A percentile compares a stretch with the other conserved stretches of the same genome.
Conservation (phyloP, 305 asterid species). For the Fraxinus floribunda region DNA sequence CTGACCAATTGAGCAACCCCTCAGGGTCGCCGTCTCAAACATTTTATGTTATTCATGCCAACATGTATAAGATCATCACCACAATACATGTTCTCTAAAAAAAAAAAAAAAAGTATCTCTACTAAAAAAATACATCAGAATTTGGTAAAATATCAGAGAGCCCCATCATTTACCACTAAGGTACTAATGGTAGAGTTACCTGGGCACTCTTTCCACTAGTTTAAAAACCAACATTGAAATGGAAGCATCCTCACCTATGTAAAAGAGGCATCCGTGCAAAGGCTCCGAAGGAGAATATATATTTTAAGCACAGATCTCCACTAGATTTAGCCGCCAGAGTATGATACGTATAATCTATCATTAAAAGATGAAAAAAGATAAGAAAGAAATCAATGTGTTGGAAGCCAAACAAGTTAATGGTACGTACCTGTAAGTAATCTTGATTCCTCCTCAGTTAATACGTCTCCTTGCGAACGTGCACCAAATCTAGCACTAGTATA, state of each 20-base stretch:
- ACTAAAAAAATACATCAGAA: not conserved
- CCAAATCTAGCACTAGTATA: conserved; percentile 70
- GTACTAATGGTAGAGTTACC: conserved; percentile 2
- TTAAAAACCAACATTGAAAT: not conserved
- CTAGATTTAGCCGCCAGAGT: conserved; percentile 78
- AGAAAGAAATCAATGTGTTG: conserved; percentile 15
- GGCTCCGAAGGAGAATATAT: conserved; percentile 80
- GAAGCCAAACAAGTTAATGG: conserved; percentile 12
- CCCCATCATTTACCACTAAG: not conserved
- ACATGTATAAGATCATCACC: not conserved
- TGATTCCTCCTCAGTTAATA: conserved; percentile 61
- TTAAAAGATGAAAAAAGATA: conserved; percentile 10
- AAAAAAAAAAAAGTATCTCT: not conserved
- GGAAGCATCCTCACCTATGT: conserved; percentile 47
- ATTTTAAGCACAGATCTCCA: conserved; percentile 75
- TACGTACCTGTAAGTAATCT: conserved; percentile 58
- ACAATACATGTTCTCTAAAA: not conserved
- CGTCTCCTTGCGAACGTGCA: conserved; percentile 44
- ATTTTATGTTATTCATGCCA: not conserved
- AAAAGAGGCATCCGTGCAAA: conserved; percentile 71
- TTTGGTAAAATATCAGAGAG: not conserved
- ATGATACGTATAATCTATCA: conserved; percentile 68
- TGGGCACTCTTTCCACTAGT: not conserved
- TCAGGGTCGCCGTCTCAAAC: not conserved
- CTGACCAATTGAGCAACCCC: too few relatives aligned